Evolutionary conservation across 2,329 filamentous ascomycete species (phyloP).

Genomic region (Chrysosporium keratinophilum): DNA sequence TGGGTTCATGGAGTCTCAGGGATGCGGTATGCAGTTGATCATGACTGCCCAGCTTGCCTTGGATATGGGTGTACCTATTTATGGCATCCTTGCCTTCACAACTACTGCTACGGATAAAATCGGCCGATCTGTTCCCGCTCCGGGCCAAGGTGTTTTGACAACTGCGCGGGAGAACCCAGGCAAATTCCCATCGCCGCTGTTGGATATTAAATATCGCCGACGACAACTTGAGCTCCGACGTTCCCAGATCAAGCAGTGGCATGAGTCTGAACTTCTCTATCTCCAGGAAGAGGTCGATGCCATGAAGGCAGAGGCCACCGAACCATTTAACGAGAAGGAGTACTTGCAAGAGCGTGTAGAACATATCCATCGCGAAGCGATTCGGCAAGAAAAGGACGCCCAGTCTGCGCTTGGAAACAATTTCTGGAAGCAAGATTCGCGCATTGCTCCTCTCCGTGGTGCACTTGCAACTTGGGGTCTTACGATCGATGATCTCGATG

Average conservation of each 20-base stretch:
- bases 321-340: constrained; percentile 67
- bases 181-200: constrained; percentile 87
- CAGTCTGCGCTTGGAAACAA: constrained; percentile 89
- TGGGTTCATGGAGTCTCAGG: constrained; percentile 99
- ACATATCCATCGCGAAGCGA: constrained; percentile 81
- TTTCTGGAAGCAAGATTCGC: constrained; percentile 95
- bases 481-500: constrained; percentile 86
- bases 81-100: constrained; percentile 85
- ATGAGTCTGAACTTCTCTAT: constrained; percentile 87
- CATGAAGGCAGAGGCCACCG: constrained; percentile 66
- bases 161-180: constrained; percentile 82
- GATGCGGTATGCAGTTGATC: constrained; percentile 94
- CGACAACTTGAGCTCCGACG: constrained; percentile 89
- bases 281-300: constrained; percentile 85
- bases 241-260: constrained; percentile 91
- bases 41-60: constrained; percentile 94
- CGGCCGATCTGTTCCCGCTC: constrained; percentile 89
- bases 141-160: constrained; percentile 91
- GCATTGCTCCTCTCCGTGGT: constrained; percentile 89
- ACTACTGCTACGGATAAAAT: constrained; percentile 99
- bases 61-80: constrained; percentile 97
- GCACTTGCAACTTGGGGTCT: constrained; percentile 96
- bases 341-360: constrained; percentile 74
- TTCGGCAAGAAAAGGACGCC: constrained; percentile 84
- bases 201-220: constrained; percentile 95